phyloP scores from a whole-genome alignment of 495 filamentous ascomycete genomes.

The Podospora tetraspora region DNA sequence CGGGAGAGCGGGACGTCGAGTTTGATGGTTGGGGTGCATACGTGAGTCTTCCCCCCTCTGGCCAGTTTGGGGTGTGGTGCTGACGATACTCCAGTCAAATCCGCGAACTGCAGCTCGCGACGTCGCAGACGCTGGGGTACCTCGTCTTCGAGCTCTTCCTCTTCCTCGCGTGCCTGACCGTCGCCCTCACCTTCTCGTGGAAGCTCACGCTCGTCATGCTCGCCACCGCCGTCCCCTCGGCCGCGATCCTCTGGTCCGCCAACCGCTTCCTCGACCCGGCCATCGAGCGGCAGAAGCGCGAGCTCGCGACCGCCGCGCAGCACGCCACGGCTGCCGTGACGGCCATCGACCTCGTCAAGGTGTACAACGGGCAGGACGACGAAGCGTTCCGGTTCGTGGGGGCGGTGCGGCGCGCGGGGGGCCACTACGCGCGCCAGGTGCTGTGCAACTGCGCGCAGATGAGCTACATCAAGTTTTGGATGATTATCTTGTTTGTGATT shows the following conservation, averaged over 20 bases:
- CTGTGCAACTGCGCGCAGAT: conserved; percentile 63
- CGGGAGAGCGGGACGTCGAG: conserved; percentile 65
- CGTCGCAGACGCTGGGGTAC: conserved; percentile 72
- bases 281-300: conserved; percentile 62
- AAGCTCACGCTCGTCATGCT: conserved; percentile 79
- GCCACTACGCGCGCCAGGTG: conserved; percentile 63
- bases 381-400: conserved; percentile 61
- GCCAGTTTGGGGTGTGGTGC: neutral
- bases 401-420: conserved; percentile 54
- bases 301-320: conserved; percentile 69
- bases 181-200: conserved; percentile 79
- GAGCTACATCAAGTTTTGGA: conserved; percentile 65
- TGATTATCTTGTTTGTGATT: conserved; percentile 76
- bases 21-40: conserved; percentile 64
- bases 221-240: conserved; percentile 65
- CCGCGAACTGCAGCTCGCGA: conserved; percentile 74
- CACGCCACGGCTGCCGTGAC: conserved; percentile 60
- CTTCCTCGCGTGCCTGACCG: conserved; percentile 54
- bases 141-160: conserved; percentile 57
- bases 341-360: conserved; percentile 83
- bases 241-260: conserved; percentile 52
- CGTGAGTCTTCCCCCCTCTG: conserved; percentile 46
- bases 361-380: conserved; percentile 68
- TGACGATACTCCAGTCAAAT: conserved; percentile 54
- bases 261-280: conserved; percentile 57